Base-by-base conservation (phyloP, 192 early-diverging fungal genomes). In the Podila epicladia region DNA sequence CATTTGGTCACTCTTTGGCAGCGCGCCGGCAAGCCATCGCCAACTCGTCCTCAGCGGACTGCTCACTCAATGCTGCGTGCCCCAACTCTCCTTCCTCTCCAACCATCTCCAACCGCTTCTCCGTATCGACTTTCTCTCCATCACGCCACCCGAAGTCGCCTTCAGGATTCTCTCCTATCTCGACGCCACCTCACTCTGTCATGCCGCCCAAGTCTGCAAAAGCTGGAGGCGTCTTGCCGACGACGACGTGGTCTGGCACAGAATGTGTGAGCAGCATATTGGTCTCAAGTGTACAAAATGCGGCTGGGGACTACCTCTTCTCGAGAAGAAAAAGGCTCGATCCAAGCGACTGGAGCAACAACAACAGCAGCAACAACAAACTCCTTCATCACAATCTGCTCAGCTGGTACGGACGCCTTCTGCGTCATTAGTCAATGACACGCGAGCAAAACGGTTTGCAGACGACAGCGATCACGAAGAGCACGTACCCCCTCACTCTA, bases 221-320 rank as follows among this genome's bases (percentile, higher is more conserved):
- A 67, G 82, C 5, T 99, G 98, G 98, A 90, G 88, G n/a, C 64
- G 64, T 20, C 69, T 97, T 15, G 95, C 96, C 7, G 95, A 98
- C 71, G 95, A 97, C 72, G 96, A 99, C 73, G 84, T 92, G 9
- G 87, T 99, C 19, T 99, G 98, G 98, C 94, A 98, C 74, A 85
- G 93, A 37, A 97, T 99, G 95, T 99, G 98, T 71, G 92, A 93
- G 45, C 97, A 98, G 84, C 98, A 99, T 75, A 99, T 98, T 64
- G 96, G 97, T 82, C 94, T 94, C 65, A 94, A 95, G 68, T 99
- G 98, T 74, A 87, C 87, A 72, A 97, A 93, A 67, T 99, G 98
- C 82, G 98, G 98, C 2, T 99, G 97, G 97, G 97, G 98, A 1
- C 70, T 98, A 41, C 97, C 97, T n/a, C 72, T 96, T 70, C 83